phyloP scores from a whole-genome alignment of 2,329 filamentous ascomycete genomes.

The Hypocrella siamensis region DNA sequence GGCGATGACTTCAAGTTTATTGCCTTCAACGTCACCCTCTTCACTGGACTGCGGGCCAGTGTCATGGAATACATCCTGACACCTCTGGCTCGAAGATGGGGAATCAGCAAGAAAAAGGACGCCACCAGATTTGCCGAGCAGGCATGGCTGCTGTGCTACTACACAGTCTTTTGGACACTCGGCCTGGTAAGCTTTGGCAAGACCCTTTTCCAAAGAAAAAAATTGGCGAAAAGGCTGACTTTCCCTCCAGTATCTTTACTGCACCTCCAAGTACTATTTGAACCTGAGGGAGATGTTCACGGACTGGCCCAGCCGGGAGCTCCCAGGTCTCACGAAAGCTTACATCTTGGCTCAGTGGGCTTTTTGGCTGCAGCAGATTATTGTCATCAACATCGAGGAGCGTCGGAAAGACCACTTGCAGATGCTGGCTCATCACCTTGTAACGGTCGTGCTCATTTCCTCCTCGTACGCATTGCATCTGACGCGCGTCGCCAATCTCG shows the following conservation, averaged over 20 bases:
- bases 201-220: background rate
- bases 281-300: conserved; percentile 70
- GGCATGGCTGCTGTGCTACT: conserved; percentile 80
- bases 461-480: conserved; percentile 77
- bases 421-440: conserved; percentile 93
- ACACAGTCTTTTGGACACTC: conserved; percentile 63
- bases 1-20: conserved; percentile 69
- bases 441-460: conserved; percentile 69
- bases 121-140: conserved; percentile 83
- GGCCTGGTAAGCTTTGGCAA: conserved; percentile 51
- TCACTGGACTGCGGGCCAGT: conserved; percentile 72
- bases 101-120: conserved; percentile 62
- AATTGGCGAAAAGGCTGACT: background rate
- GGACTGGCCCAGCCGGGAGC: conserved; percentile 66
- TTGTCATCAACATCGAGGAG: conserved; percentile 90
- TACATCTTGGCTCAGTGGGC: conserved; percentile 85
- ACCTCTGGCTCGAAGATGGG: conserved; percentile 57
- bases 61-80: conserved; percentile 77
- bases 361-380: conserved; percentile 88
- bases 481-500: conserved; percentile 75
- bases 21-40: conserved; percentile 62
- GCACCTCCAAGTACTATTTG: conserved; percentile 62
- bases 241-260: conserved; percentile 56
- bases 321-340: conserved; percentile 64
- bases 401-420: conserved; percentile 88